Base-by-base conservation (phyloP, 2,329 filamentous ascomycete species). In the Colletotrichum euphorbiae region DNA sequence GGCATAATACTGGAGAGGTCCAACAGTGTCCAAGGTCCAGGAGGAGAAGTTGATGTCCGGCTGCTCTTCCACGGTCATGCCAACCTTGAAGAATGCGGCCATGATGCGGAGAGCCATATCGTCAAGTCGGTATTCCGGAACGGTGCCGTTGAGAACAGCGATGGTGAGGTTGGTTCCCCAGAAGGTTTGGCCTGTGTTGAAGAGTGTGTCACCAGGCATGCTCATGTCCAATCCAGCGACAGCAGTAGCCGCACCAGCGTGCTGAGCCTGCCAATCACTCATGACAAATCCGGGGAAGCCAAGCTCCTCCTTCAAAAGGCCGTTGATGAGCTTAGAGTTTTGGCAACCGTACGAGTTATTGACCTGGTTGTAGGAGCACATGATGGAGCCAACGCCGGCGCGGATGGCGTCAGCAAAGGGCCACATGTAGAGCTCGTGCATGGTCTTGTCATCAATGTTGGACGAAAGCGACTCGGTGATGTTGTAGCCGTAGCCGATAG, bases 81-180 rank as follows among this genome's bases (percentile, higher is more conserved):
- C 88, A 42, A 90, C 87, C 78, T 91, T 91, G 82, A 90, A 91
- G 76, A 87, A 89, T 45, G 89, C 83, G 5, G 90, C 85, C 88
- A 91, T 90, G 75, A 92, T 97, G 73, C 96, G 90, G 79, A 93
- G 91, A 5, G 89, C 93, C 91, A 97, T 97, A 76, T 98, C 96
- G 73, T 98, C 94, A 9, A 98, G 77, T 57, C 95, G 89, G 87
- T 92, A 97, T 72, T 92, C 89, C 1, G 95, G 93, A 36, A 98
- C 82, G 1, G 94, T 97, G 40, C 94, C 94, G 75, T 98, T 98
- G 73, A 97, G 80, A 6, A 98, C 90, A 1, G 93, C 93, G 54
- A 97, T 82, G 2, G 95, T 98, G 73, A 98, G 79, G 79, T 98
- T 98, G 31, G 90, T 82, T 9, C 95, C 95, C 91, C 92, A 97